Evolutionary conservation across 306 rosid species (phyloP), one percentile per base, ranked within the genome.

Genomic region (Vicia sativa): DNA sequence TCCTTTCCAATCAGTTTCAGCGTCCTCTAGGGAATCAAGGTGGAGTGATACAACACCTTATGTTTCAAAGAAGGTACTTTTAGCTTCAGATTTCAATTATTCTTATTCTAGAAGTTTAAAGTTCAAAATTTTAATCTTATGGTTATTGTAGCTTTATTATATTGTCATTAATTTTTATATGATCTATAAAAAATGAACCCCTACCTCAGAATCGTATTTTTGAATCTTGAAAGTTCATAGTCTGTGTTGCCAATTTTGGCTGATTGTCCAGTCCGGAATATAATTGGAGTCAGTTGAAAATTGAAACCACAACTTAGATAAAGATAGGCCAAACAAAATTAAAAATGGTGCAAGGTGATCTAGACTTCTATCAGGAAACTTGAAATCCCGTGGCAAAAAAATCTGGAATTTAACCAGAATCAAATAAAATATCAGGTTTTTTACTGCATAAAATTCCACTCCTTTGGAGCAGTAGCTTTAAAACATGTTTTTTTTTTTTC

Each of bases 41-140:
- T 92, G 98, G 98, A 79, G 83, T 69, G 98, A 89, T 75, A 89
- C 96, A 70, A 79, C 90, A 58, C 78, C 92, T 61, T 86, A 86
- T 76, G 79, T 86, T 71, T 79, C 80, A 54, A 92, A 87, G 83
- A 92, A 92, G 98, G 98, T 92, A 87, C 39, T 54, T 81, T 9
- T 79, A 83, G 75, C 65, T 74, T 74, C 15, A 29, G 31, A 38
- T 77, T 68, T 42, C 43, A 55, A 25, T 78, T 60, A 49, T 12
- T 62, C 55, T 71, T 37, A 48, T 60, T 63, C 37, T 29, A 21
- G 39, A 43, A 49, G 31, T 50, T 59, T 59, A 61, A 18, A 53
- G 55, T 48, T 49, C 45, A 45, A 18, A 44, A 11, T 9, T 49
- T 12, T 59, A 29, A 11, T 46, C 38, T 39, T 52, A 50, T 25